Evolutionary conservation across 768 basidiomycete genomes (phyloP), one percentile per base, ranked within the genome.

Genomic region (Glaciozyma antarctica): DNA sequence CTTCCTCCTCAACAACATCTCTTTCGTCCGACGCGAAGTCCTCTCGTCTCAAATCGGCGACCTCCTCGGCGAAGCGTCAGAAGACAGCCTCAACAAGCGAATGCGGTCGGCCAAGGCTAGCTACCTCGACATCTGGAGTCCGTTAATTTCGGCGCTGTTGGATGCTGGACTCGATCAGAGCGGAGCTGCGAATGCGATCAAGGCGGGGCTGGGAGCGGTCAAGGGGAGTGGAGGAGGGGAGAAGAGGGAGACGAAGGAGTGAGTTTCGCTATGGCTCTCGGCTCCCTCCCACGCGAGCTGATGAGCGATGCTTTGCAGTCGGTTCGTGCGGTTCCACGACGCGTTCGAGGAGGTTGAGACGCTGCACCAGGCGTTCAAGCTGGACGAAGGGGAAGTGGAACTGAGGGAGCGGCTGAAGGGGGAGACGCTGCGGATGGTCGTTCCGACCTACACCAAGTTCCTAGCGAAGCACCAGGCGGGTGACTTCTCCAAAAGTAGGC

Each of bases 1-100:
- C 34, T 74, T 72, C 65, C 60, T 69, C 32, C 67, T 74, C 47
- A 74, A 74, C 68, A 73, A 73, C 62, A 47, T 74, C 10, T 68
- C 72, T 5, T 73, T 64, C 64, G 45, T 74, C 34, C 68, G 72
- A 0, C 70, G 71, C 52, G 64, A 70, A 32, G 34, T 67, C 47
- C 64, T 72, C 24, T 62, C 71, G 15, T 65, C 69, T 38, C 65
- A 63, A 22, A 64, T 63, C 45, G 54, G 45, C 22, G 73, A 74
- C 61, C 61, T 72, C 10, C 64, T 74, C 34, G 70, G 68, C 62
- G 71, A 70, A 26, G 16, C 52, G 12, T 56, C 58, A 45, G 72
- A 74, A 34, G 73, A 73, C 61, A 57, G 59, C 16, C 63, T 74
- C 16, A 72, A 73, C 68, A 71, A 71, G 66, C 61, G 66, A 15